Base-by-base conservation (phyloP, 1,284 basidiomycete genomes). In the Ganoderma resinaceum region DNA sequence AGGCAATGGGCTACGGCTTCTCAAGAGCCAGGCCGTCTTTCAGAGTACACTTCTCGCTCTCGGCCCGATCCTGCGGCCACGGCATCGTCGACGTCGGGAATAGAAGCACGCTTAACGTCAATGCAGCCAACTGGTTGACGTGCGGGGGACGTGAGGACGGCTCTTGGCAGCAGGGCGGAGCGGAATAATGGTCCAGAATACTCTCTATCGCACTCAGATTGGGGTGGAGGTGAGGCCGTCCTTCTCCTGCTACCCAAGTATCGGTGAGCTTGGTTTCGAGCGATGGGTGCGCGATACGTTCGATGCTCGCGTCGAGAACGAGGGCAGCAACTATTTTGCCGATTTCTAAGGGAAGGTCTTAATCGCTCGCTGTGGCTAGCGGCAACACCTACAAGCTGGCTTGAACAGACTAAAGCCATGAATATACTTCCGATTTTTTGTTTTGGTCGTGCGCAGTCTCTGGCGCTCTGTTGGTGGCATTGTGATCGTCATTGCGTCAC, bases 71-170 rank as follows among this genome's bases (percentile, higher is more conserved):
- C 66, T 70, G 74, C 40, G 71, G 35, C 33, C 65, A 69, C 53
- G 71, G 70, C 35, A 53, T 29, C 46, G 72, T 71, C 18, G 69
- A 71, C 46, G 72, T 71, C 18, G 69, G 68, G 29, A 72, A 73
- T 62, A 72, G 62, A 63, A 75, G 70, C 38, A 67, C 67, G 66
- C 70, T 69, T 37, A 73, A 61, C 37, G 70, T 66, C n/a, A 70
- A 69, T 20, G 62, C 33, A 66, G 65, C 35, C 35, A 65, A 60
- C 58, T 63, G 58, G 49, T 62, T 42, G 67, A 53, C 40, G 43
- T 65, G 52, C 29, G 63, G 35, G 66, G 43, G 31, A 43, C 26
- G 57, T 23, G 55, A 46, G 20, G 49, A 61, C 57, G 55, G 66
- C 3, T 61, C 65, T 52, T 61, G 61, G 63, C 59, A 60, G 23